Evolutionary conservation across 805 yeast genomes (phyloP), one percentile per base, ranked within the genome.

Genomic region (Spathaspora hagerdaliae): DNA sequence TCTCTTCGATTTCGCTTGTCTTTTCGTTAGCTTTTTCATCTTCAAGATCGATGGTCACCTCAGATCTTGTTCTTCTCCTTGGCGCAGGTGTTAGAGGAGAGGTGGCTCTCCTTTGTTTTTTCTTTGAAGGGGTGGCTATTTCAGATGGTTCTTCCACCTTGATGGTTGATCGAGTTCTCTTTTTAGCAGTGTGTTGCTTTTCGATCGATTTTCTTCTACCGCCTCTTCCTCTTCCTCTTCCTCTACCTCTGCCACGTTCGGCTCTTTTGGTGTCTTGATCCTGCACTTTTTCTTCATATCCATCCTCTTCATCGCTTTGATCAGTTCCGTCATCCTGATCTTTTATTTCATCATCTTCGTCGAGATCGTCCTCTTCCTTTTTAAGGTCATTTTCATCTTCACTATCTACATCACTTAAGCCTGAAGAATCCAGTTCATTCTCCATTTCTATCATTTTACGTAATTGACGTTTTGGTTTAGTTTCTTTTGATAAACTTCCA

Each of bases 231-330:
- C 36, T 9, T 42, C 38, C 40, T 26, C 31, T 32, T 39, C 34
- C 24, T 31, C 11, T 2, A 5, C 35, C 15, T 15, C n/a, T 12
- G 19, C 38, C 44, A 9, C 40, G 56, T 10, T 9, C 37, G 31
- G 5, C 32, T 6, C 26, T 42, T 31, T 54, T 58, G 34, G 61
- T 67, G 51, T 62, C 51, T 43, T 19, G 24, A 5, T 59, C 51
- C 26, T 36, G 9, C 10, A 12, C 52, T 45, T 55, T 59, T n/a
- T 65, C 57, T 9, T 50, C 50, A 14, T 48, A 51, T 12, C 45
- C 56, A 6, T 43, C 49, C 32, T 41, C 27, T 31, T 41, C 38
- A 6, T 40, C 45, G 15, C 42, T 34, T 33, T 47, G 46, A 9
- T 42, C 45, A 24, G 38, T 44, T 34, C 44, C 43, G 26, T 39